Conservation (phyloP, 345 rosid species). For the Clausena lansium region DNA sequence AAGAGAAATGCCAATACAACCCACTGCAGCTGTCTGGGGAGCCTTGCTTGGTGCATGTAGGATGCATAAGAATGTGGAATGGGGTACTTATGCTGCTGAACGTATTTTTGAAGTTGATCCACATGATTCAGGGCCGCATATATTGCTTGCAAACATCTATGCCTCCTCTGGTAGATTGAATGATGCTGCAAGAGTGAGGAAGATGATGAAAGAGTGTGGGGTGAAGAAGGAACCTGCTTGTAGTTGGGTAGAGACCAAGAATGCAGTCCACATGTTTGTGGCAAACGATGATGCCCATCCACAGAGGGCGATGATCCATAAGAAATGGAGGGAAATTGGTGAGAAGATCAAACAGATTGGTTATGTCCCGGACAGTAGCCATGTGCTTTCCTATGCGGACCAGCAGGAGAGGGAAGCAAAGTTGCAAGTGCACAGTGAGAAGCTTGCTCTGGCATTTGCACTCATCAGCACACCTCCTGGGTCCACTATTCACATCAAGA, state of each 20-base stretch:
- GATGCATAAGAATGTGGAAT: constrained; percentile 58
- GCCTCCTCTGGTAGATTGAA: constrained; percentile 60
- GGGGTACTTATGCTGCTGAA: constrained; percentile 61
- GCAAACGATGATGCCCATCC: constrained; percentile 65
- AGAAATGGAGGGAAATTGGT: constrained; percentile 47
- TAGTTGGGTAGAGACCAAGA: constrained; percentile 69
- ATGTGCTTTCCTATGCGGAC: constrained; percentile 51
- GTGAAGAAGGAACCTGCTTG: constrained; percentile 63
- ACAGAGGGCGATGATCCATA: constrained; percentile 45
- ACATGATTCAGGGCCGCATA: constrained; percentile 50
- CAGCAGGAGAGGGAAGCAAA: constrained; percentile 57
- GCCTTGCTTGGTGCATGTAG: constrained; percentile 67
- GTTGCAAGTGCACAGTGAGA: constrained; percentile 69
- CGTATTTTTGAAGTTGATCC: constrained; percentile 54
- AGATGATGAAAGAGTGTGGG: constrained; percentile 50
- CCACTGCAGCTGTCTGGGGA: constrained; percentile 59
- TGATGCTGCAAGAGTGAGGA: constrained; percentile 58
- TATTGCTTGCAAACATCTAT: constrained; percentile 58
- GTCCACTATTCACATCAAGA: constrained; percentile 58
- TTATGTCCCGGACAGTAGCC: constrained; percentile 57
- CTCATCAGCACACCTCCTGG: constrained; percentile 54
- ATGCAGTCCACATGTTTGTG: constrained; percentile 51
- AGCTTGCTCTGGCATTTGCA: constrained; percentile 75
- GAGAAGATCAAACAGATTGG: constrained; percentile 60
- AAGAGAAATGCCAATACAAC: constrained; percentile 51